phyloP scores from a whole-genome alignment of 2,329 filamentous ascomycete species.

The Fusarium anguioides region DNA sequence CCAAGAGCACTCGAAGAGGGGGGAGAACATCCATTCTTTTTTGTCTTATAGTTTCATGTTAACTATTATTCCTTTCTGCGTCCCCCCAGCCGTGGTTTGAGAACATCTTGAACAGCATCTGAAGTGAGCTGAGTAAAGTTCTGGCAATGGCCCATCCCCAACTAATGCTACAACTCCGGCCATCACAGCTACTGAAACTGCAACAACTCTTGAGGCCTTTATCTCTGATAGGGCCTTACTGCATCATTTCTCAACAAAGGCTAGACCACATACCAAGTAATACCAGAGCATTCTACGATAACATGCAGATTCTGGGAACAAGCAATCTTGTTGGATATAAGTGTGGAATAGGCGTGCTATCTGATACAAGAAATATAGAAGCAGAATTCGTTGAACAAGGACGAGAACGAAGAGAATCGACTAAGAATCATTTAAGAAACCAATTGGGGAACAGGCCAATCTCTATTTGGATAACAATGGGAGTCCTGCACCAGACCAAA shows the following conservation, averaged over 20 bases:
- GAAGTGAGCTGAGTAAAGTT: background rate
- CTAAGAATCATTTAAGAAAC: too few relatives aligned
- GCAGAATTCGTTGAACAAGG: background rate
- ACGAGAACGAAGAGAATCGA: background rate
- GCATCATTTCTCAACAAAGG: constrained; percentile 79
- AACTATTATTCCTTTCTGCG: background rate
- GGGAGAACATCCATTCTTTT: constrained; percentile 5
- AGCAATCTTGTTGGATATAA: constrained; percentile 71
- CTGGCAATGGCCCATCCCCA: constrained; percentile 38
- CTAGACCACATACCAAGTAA: constrained; percentile 72
- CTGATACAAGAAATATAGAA: background rate
- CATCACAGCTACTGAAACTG: constrained; percentile 7
- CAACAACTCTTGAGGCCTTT: constrained; percentile 23
- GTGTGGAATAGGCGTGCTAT: too few relatives aligned
- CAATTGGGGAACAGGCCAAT: too few relatives aligned
- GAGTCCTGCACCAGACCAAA: too few relatives aligned
- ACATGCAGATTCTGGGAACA: constrained; percentile 75
- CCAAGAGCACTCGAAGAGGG: constrained; percentile 32
- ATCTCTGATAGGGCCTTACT: constrained; percentile 72
- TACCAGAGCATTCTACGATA: constrained; percentile 88
- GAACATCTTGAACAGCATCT: background rate
- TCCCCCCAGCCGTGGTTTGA: background rate
- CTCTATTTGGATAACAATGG: too few relatives aligned
- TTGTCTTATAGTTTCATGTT: constrained; percentile 8
- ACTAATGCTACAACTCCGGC: constrained; percentile 17